A percentile compares a stretch with the other conserved stretches of the same genome.
Evolutionary conservation across 345 rosid species (phyloP).

Genomic region (Brassica cretica): DNA sequence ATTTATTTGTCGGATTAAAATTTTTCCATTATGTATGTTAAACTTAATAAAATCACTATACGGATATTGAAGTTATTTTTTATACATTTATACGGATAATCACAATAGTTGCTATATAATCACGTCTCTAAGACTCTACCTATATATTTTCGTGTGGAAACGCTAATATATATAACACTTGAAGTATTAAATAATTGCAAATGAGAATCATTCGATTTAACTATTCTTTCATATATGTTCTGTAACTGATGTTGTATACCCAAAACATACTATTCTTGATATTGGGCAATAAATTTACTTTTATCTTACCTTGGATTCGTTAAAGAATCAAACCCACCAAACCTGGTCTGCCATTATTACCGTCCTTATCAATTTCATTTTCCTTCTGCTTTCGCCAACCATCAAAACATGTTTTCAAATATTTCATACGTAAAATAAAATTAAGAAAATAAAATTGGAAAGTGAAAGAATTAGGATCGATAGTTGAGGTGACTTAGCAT

Average conservation of each 20-base stretch:
- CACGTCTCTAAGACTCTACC: too few species aligned
- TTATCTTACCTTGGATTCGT: conserved; percentile 39
- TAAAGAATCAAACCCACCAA: conserved; percentile 38
- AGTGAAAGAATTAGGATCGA: conserved; percentile 18
- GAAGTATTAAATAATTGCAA: too few species aligned
- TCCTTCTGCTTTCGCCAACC: conserved; percentile 11
- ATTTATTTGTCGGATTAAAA: neutral
- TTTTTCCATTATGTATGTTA: neutral
- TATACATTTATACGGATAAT: neutral
- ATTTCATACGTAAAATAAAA: conserved; percentile 4
- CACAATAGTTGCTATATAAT: neutral
- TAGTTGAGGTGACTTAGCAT: conserved; percentile 39
- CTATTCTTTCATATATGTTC: too few species aligned
- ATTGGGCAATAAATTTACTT: conserved; percentile 18
- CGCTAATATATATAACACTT: too few species aligned
- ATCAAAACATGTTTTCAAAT: conserved; percentile 8
- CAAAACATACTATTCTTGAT: neutral
- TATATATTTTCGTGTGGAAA: too few species aligned
- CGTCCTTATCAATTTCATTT: conserved; percentile 27
- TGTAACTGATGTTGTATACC: too few species aligned
- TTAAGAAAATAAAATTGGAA: neutral
- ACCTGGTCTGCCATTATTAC: conserved; percentile 42
- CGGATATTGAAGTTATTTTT: neutral
- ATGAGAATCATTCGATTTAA: neutral
- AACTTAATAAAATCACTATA: neutral